Conservation (phyloP, 2,329 filamentous ascomycete species). For the Sodiomyces alkalinus region DNA sequence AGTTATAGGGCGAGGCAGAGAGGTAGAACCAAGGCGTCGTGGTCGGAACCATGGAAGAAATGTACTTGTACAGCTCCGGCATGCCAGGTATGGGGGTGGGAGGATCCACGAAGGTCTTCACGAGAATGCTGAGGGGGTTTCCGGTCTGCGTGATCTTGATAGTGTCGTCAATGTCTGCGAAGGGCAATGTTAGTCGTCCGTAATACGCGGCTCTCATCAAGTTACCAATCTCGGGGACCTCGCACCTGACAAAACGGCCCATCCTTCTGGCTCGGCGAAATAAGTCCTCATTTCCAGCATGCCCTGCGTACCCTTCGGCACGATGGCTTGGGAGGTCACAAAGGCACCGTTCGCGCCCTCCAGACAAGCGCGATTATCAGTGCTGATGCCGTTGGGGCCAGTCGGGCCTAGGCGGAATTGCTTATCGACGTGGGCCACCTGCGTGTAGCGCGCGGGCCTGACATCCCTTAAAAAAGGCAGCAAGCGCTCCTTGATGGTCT, state of each 20-base stretch:
- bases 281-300: slow-evolving; percentile 51
- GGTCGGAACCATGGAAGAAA: slow-evolving; percentile 36
- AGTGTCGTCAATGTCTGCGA: slow-evolving; percentile 83
- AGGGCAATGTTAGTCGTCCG: slow-evolving; percentile 8
- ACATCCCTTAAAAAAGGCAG: slow-evolving; percentile 68
- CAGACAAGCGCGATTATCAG: slow-evolving; percentile 41
- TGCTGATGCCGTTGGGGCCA: slow-evolving; percentile 56
- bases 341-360: slow-evolving; percentile 27
- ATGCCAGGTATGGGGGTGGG: slow-evolving; percentile 62
- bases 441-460: slow-evolving; percentile 52
- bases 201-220: too few relatives aligned
- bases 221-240: too few relatives aligned
- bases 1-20: slow-evolving; percentile 84
- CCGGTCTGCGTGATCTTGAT: slow-evolving; percentile 83
- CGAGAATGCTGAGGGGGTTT: slow-evolving; percentile 65
- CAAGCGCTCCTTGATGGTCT: slow-evolving; percentile 51
- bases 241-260: slow-evolving; percentile 71
- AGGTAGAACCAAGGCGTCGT: slow-evolving; percentile 81
- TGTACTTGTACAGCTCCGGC: slow-evolving; percentile 64
- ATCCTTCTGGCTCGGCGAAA: slow-evolving; percentile 63
- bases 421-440: slow-evolving; percentile 39
- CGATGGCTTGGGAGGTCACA: slow-evolving; percentile 31
- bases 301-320: slow-evolving; percentile 37
- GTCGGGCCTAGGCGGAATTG: slow-evolving; percentile 50
- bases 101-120: slow-evolving; percentile 67